Percentiles rank a stretch among this genome's conserved stretches.
phyloP scores from a whole-genome alignment of 768 basidiomycete species.

The Epithele typhae region DNA sequence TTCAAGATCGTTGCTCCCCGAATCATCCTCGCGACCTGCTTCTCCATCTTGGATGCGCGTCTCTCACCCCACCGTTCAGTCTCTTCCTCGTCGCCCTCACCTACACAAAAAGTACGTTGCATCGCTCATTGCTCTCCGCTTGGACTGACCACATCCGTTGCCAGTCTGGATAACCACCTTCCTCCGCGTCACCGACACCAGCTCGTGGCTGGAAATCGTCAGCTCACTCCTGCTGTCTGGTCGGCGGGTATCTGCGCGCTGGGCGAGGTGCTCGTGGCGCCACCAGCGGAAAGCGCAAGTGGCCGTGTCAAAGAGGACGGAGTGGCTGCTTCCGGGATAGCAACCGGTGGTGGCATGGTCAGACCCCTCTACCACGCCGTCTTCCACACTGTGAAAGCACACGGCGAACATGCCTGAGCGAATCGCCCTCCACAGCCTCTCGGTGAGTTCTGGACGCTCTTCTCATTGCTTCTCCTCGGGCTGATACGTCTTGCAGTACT shows the following conservation, averaged over 20 bases:
- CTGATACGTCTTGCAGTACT: too few relatives aligned
- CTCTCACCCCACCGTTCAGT: conserved; percentile 75
- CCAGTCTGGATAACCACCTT: conserved; percentile 81
- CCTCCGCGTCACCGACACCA: conserved; percentile 72
- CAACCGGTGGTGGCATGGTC: too few relatives aligned
- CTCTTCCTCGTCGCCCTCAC: conserved; percentile 74
- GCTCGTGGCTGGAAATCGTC: conserved; percentile 89
- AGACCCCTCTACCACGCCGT: too few relatives aligned
- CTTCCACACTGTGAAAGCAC: too few relatives aligned
- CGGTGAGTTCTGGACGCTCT: too few relatives aligned
- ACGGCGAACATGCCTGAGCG: too few relatives aligned
- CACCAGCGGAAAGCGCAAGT: too few relatives aligned
- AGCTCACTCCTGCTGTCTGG: conserved; percentile 77
- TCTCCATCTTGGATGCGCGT: conserved; percentile 63
- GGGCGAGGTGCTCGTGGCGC: conserved; percentile 69
- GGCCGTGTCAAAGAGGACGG: too few relatives aligned
- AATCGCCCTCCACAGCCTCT: too few relatives aligned
- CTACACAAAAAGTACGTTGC: conserved; percentile 57
- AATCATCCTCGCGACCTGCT: conserved; percentile 64
- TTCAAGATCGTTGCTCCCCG: conserved; percentile 85
- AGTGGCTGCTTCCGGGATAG: too few relatives aligned
- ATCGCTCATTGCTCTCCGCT: not conserved
- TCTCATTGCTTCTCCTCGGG: too few relatives aligned
- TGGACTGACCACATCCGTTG: not conserved
- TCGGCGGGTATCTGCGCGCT: conserved; percentile 70